These are phyloP conservation scores for Gaeumannomyces tritici DNA, from an alignment of 2,329 filamentous ascomycete genomes.

Conservation along the genomic window DNA sequence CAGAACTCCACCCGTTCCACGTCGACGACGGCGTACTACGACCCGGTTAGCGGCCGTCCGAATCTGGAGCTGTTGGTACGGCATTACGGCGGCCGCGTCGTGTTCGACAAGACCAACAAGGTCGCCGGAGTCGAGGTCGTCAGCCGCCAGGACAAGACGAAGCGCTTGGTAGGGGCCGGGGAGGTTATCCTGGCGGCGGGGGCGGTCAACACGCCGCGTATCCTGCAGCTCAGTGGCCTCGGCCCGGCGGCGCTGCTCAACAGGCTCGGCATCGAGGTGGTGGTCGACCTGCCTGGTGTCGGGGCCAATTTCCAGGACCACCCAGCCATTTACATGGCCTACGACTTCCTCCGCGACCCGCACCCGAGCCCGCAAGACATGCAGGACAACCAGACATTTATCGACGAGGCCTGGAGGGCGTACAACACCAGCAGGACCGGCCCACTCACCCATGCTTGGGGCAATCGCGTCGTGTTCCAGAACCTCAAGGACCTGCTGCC, in stretches of 20 bases:
- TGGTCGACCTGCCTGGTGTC: slow-evolving; percentile 11
- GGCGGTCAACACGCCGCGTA: slow-evolving; percentile 42
- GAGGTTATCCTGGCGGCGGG: slow-evolving; percentile 52
- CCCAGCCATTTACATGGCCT: slow-evolving; percentile 4
- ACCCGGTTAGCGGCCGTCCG: slow-evolving; percentile 21
- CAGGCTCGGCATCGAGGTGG: slow-evolving; percentile 6
- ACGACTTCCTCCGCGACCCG: neutral
- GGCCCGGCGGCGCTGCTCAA: slow-evolving; percentile 21
- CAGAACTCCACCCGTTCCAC: slow-evolving; percentile 30
- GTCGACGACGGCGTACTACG: slow-evolving; percentile 28
- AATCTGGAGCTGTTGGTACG: slow-evolving; percentile 24
- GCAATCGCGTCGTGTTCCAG: slow-evolving; percentile 4
- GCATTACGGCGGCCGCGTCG: slow-evolving; percentile 1
- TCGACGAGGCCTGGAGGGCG: neutral
- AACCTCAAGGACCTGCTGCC: slow-evolving; percentile 2
- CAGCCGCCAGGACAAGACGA: neutral
- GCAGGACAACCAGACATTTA: slow-evolving; percentile 2
- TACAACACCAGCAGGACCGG: slow-evolving; percentile 2
- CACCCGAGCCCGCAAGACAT: slow-evolving; percentile 3
- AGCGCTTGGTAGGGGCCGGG: neutral
- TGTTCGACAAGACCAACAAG: neutral
- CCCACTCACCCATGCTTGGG: neutral
- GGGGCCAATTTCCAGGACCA: slow-evolving; percentile 9
- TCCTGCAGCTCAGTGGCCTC: slow-evolving; percentile 50
- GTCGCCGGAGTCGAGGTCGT: slow-evolving; percentile 3